Percentiles rank a stretch among this genome's conserved stretches.
Evolutionary conservation across 1,284 basidiomycete genomes (phyloP).

Genomic region (Anthracocystis panici-leucophaei): DNA sequence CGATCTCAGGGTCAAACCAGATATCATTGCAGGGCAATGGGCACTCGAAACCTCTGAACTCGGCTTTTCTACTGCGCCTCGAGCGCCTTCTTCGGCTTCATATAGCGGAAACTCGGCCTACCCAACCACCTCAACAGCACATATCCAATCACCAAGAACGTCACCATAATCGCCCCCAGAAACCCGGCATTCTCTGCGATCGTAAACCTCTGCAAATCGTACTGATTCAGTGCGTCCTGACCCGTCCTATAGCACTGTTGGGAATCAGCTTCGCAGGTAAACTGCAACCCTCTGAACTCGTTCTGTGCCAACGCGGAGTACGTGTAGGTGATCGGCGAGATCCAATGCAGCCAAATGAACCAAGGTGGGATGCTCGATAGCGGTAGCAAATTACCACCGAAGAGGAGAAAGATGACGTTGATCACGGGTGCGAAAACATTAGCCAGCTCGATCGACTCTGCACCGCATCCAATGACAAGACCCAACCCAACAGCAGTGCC

Average conservation of each 20-base stretch:
- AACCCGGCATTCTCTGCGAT: conserved; percentile 57
- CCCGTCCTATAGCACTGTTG: conserved; percentile 53
- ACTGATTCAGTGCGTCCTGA: conserved; percentile 52
- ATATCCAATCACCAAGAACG: conserved; percentile 39
- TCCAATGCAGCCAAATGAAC: conserved; percentile 56
- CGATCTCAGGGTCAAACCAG: too few species aligned
- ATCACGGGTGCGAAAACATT: conserved; percentile 59
- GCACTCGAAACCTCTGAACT: too few species aligned
- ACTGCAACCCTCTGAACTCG: conserved; percentile 40
- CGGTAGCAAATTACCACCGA: conserved; percentile 55
- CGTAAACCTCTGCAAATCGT: conserved; percentile 49
- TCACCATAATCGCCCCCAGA: conserved; percentile 45
- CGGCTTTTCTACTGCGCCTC: background rate
- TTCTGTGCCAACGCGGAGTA: conserved; percentile 53
- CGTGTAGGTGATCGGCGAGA: conserved; percentile 59
- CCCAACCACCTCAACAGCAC: conserved; percentile 39
- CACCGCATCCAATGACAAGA: conserved; percentile 46
- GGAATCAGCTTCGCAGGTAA: conserved; percentile 31
- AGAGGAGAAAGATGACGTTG: conserved; percentile 59
- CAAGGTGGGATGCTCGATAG: conserved; percentile 50
- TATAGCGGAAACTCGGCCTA: conserved; percentile 34
- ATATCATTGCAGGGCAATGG: too few species aligned
- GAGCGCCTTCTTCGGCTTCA: conserved; percentile 29
- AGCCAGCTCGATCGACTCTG: conserved; percentile 44
- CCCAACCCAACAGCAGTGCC: conserved; percentile 39